Conservation (phyloP, 2,329 filamentous ascomycete species). For the Trichoderma sp. region DNA sequence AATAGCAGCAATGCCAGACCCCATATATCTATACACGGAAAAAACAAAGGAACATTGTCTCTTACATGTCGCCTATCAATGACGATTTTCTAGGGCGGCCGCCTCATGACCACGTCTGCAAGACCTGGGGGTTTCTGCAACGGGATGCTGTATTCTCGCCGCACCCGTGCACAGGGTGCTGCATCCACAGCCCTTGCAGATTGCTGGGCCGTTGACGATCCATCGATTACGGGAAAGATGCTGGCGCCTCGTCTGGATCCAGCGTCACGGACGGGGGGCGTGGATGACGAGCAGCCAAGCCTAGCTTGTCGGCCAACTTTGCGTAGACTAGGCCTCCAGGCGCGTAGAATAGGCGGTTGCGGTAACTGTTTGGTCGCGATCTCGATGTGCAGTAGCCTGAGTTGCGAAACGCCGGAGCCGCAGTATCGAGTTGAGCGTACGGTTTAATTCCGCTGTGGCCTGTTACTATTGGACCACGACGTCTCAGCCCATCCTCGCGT, state of each 20-base stretch:
- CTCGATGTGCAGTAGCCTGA: constrained; percentile 32
- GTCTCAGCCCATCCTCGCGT: constrained; percentile 23
- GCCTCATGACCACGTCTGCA: constrained; percentile 20
- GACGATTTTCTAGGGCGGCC: neutral
- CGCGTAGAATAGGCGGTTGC: constrained; percentile 29
- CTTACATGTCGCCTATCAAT: neutral
- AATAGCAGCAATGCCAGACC: neutral
- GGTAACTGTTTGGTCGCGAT: constrained; percentile 47
- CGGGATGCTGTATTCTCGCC: constrained; percentile 21
- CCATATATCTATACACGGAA: neutral
- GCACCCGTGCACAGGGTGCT: constrained; percentile 17
- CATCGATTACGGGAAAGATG: constrained; percentile 20
- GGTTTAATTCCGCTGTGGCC: constrained; percentile 26
- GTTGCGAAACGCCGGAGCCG: constrained; percentile 21
- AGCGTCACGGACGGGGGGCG: constrained; percentile 20
- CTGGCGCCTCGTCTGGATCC: constrained; percentile 15
- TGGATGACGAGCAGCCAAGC: constrained; percentile 16
- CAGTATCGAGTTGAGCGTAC: constrained; percentile 23
- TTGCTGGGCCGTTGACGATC: constrained; percentile 8
- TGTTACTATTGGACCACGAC: constrained; percentile 27
- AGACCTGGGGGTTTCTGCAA: constrained; percentile 20
- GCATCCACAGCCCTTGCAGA: constrained; percentile 19
- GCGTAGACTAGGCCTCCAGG: constrained; percentile 21
- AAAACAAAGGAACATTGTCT: neutral
- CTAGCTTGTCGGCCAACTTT: constrained; percentile 9